These are phyloP conservation scores for Lecanicillium sp. DNA, from an alignment of 2,329 filamentous ascomycete species.

Conservation along the genomic window DNA sequence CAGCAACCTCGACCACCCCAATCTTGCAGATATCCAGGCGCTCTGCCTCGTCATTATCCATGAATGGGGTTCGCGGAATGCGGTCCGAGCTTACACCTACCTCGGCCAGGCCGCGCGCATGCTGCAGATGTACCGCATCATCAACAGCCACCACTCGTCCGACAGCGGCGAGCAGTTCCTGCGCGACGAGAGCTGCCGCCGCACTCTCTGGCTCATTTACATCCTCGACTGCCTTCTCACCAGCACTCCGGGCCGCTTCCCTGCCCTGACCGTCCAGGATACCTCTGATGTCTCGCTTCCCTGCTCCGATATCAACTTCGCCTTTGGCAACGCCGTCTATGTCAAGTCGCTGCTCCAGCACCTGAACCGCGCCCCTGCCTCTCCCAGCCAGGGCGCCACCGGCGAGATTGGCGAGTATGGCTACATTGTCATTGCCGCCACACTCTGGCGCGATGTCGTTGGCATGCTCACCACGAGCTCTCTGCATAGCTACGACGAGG, in stretches of 20 bases:
- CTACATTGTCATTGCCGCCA: constrained; percentile 54
- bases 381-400: constrained; percentile 33
- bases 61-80: constrained; percentile 57
- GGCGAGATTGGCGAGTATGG: constrained; percentile 56
- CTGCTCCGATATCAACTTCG: constrained; percentile 57
- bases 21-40: constrained; percentile 55
- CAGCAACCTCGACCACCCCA: constrained; percentile 53
- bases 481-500: constrained; percentile 47
- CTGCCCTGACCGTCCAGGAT: constrained; percentile 49
- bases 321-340: constrained; percentile 54
- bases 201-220: constrained; percentile 57
- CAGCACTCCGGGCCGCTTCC: constrained; percentile 54
- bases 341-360: constrained; percentile 49
- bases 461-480: constrained; percentile 53
- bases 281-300: constrained; percentile 51
- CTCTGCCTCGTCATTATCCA: constrained; percentile 56
- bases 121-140: constrained; percentile 58
- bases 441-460: constrained; percentile 56
- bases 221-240: constrained; percentile 58
- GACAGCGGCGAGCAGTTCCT: constrained; percentile 53
- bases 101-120: constrained; percentile 58
- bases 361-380: constrained; percentile 28
- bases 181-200: constrained; percentile 55
- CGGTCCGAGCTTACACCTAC: constrained; percentile 57
- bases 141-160: constrained; percentile 47